These are phyloP conservation scores for Colletotrichum tofieldiae DNA, from an alignment of 2,329 filamentous ascomycete genomes.

Conservation along the genomic window DNA sequence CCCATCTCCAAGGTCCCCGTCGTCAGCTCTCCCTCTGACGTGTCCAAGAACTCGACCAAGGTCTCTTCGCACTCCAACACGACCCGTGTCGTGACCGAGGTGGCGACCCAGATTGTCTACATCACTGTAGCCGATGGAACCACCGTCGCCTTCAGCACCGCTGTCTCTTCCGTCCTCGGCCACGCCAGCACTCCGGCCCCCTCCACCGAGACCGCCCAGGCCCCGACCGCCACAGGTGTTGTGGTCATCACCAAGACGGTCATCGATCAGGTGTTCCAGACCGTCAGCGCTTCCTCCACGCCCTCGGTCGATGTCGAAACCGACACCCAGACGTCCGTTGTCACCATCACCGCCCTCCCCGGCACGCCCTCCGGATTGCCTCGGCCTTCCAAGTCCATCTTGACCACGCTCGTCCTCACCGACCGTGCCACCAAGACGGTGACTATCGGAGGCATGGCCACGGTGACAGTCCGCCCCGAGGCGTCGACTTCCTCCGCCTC, in stretches of 20 bases:
- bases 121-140: conserved; percentile 30
- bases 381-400: conserved; percentile 20
- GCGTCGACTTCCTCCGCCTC: conserved; percentile 37
- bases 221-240: not conserved
- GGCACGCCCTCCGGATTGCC: conserved; percentile 2
- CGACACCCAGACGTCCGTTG: conserved; percentile 10
- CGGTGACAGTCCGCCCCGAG: conserved; percentile 28
- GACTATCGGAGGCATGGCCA: conserved; percentile 28
- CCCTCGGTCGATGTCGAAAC: conserved; percentile 11
- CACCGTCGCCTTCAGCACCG: conserved; percentile 33
- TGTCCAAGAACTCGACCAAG: conserved; percentile 11
- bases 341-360: conserved; percentile 14
- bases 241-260: conserved; percentile 26
- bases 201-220: conserved; percentile 14
- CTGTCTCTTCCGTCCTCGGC: conserved; percentile 29
- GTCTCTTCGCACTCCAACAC: conserved; percentile 12
- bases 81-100: conserved; percentile 29
- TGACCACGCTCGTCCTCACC: conserved; percentile 38
- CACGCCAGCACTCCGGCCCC: conserved; percentile 7
- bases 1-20: conserved; percentile 7
- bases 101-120: conserved; percentile 33
- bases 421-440: conserved; percentile 38
- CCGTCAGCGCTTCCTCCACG: conserved; percentile 16
- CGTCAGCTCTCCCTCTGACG: conserved; percentile 21
- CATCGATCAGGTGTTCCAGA: conserved; percentile 31